Conservation (phyloP, 2,329 filamentous ascomycete genomes). For the Monilinia laxa region DNA sequence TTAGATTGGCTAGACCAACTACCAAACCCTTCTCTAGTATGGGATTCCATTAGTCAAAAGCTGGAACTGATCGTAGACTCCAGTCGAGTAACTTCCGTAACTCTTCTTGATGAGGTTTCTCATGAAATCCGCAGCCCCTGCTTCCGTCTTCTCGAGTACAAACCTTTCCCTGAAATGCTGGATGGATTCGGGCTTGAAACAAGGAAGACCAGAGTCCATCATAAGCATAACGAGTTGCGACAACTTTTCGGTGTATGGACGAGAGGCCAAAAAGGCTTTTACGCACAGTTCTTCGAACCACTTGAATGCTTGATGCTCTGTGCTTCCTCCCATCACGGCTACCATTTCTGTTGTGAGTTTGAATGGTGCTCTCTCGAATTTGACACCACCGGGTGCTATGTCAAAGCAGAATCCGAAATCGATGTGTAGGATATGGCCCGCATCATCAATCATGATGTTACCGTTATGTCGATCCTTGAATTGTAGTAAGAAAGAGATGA, state of each 20-base stretch:
- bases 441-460: slow-evolving; percentile 99
- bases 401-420: slow-evolving; percentile 99
- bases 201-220: slow-evolving; percentile 93
- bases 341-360: slow-evolving; percentile 98
- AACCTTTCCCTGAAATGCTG: slow-evolving; percentile 91
- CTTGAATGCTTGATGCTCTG: slow-evolving; percentile 81
- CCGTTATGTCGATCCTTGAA: slow-evolving; percentile 99
- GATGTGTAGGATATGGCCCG: slow-evolving; percentile 95
- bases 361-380: slow-evolving; percentile 97
- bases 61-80: slow-evolving; percentile 97
- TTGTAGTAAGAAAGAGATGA: slow-evolving; percentile 93
- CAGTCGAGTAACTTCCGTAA: slow-evolving; percentile 85
- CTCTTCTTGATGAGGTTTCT: slow-evolving; percentile 85
- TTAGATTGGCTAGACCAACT: background rate
- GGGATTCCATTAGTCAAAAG: slow-evolving; percentile 95
- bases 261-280: slow-evolving; percentile 87
- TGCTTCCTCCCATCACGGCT: slow-evolving; percentile 93
- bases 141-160: slow-evolving; percentile 85
- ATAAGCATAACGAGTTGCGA: slow-evolving; percentile 88
- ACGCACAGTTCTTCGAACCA: slow-evolving; percentile 97
- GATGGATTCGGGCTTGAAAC: slow-evolving; percentile 95
- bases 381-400: slow-evolving; percentile 93
- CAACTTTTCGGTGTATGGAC: slow-evolving; percentile 85
- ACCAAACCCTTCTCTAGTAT: slow-evolving; percentile 48
- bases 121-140: slow-evolving; percentile 95